Evolutionary conservation across 75 land plant genomes (phyloP), one percentile per base, ranked within the genome.

Genomic region (Cupressus sempervirens): DNA sequence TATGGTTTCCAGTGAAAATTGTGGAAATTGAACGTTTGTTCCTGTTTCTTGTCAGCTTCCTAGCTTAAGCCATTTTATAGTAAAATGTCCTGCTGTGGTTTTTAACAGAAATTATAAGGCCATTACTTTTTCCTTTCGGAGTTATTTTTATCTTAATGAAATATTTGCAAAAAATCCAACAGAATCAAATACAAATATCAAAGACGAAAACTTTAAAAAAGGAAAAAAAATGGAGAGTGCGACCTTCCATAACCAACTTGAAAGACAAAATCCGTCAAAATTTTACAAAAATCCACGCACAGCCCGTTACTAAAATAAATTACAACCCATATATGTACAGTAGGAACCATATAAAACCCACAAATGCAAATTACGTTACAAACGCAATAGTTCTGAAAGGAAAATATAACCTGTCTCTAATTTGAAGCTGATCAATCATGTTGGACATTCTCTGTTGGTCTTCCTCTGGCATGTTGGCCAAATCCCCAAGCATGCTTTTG

Each of bases 381-480:
- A 62, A n/a, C n/a, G 67, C 26, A 23, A 18, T 20, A 4, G 67
- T 20, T 23, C n/a, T 62, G n/a, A 20, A 62, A 62, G 79, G 20
- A 76, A 18, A 76, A 36, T 18, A 18, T 36, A 76, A 76, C 79
- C 79, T 76, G 79, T 76, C 79, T 76, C 79, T 76, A 7, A 76
- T 76, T 40, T 76, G 79, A 36, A 76, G 41, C 41, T 76, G 79
- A 8, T 76, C 79, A 20, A 76, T 76, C 79, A 76, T 76, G 20
- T 76, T 76, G 45, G 79, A 36, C 79, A 76, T 76, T 76, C 79
- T 38, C 26, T 76, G 79, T 18, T 76, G 79, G 2, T 76, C 79
- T 23, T 76, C 79, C 79, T 76, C 79, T 13, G 79, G 79, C 38
- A 76, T 76, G 35, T 76, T 76, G 26, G 43, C 41, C 79, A 76